Percentiles rank a stretch among this genome's conserved stretches.
Evolutionary conservation across 371 early-diverging fungal genomes (phyloP).

Genomic region (Mucor indicus): DNA sequence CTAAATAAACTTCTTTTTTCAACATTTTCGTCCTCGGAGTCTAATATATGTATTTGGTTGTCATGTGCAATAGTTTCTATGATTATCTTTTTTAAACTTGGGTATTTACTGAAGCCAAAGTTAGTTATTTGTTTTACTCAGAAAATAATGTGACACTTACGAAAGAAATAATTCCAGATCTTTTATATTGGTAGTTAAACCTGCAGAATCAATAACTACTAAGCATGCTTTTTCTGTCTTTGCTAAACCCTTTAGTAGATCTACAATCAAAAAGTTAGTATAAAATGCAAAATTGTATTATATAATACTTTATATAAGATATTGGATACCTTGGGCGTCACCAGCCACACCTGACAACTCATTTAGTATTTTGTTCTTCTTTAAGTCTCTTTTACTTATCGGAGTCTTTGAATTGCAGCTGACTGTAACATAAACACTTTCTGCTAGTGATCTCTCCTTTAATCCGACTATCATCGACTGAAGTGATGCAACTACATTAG

Average conservation of each 20-base stretch:
- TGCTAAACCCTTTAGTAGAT: constrained; percentile 9
- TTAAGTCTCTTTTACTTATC: constrained; percentile 14
- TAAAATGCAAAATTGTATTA: no score
- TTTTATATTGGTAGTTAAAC: constrained; percentile 15
- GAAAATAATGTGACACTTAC: constrained; percentile 10
- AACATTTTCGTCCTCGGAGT: constrained; percentile 9
- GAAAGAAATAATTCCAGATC: constrained; percentile 15
- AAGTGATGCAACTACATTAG: constrained; percentile 8
- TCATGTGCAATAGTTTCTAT: constrained; percentile 19
- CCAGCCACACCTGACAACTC: constrained; percentile 11
- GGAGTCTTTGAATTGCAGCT: constrained; percentile 9
- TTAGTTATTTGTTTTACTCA: constrained; percentile 14
- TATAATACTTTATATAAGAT: constrained; percentile 14
- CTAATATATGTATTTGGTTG: constrained; percentile 13
- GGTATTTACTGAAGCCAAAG: constrained; percentile 12
- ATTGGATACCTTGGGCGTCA: constrained; percentile 16
- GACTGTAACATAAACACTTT: constrained; percentile 11
- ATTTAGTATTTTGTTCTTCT: constrained; percentile 8
- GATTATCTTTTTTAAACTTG: constrained; percentile 10
- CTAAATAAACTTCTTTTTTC: constrained; percentile 5
- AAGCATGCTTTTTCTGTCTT: constrained; percentile 8
- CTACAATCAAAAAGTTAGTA: no score
- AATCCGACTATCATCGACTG: constrained; percentile 9
- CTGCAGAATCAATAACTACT: constrained; percentile 14
- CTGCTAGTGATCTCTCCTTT: constrained; percentile 6